These are phyloP conservation scores for Macrocybe gigantea DNA, from an alignment of 768 basidiomycete species.

Conservation along the genomic window DNA sequence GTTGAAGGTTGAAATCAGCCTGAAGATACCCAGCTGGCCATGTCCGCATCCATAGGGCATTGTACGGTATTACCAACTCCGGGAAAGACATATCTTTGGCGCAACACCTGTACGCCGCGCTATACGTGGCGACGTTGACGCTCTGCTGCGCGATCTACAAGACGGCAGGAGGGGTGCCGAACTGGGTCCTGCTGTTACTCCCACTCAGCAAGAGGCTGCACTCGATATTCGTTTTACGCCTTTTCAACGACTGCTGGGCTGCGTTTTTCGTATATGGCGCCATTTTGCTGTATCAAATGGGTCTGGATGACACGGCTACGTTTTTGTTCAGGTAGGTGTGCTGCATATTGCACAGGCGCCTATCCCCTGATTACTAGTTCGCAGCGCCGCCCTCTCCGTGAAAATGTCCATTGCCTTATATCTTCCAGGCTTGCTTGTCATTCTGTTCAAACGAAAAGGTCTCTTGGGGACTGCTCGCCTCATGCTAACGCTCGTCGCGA, in stretches of 20 bases:
- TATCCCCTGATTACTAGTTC: conserved; percentile 5
- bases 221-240: conserved; percentile 84
- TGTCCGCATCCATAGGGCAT: conserved; percentile 70
- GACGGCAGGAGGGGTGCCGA: conserved; percentile 54
- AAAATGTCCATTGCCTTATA: conserved; percentile 95
- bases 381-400: conserved; percentile 76
- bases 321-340: conserved; percentile 65
- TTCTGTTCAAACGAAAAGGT: conserved; percentile 73
- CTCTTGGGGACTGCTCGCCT: conserved; percentile 46
- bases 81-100: conserved; percentile 57
- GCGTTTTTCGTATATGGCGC: conserved; percentile 60
- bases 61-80: conserved; percentile 57
- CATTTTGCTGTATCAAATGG: conserved; percentile 57
- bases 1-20: not conserved
- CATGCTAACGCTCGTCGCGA: conserved; percentile 36
- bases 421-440: conserved; percentile 80
- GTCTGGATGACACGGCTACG: conserved; percentile 55
- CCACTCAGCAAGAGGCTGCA: conserved; percentile 90
- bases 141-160: conserved; percentile 67
- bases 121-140: conserved; percentile 67
- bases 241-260: conserved; percentile 96
- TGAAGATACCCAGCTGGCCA: conserved; percentile 93
- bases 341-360: not conserved
- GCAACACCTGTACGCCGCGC: conserved; percentile 70
- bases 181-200: conserved; percentile 67